Evolutionary conservation across 257 asterid species (phyloP).

Genomic region (Craterostigma plantagineum): DNA sequence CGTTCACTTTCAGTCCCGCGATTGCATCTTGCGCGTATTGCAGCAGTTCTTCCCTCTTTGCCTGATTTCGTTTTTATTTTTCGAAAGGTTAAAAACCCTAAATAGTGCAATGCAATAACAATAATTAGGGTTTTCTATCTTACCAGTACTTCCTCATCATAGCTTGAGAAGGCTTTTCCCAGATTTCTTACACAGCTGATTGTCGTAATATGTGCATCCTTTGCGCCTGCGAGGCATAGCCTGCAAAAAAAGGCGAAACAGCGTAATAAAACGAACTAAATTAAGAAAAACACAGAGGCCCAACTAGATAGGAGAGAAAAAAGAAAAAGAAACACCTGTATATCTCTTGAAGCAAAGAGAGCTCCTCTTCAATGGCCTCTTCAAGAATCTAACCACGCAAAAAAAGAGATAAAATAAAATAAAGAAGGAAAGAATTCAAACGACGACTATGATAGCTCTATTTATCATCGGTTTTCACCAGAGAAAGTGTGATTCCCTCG

Average conservation of each 20-base stretch:
- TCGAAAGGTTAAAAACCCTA: slow-evolving; percentile 8
- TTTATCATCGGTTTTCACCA: slow-evolving; percentile 38
- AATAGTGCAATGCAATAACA: slow-evolving; percentile 5
- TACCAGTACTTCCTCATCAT: slow-evolving; percentile 86
- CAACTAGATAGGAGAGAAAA: no score
- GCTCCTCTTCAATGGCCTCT: slow-evolving; percentile 73
- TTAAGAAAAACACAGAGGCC: no score
- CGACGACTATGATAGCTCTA: no score
- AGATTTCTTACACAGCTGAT: slow-evolving; percentile 38
- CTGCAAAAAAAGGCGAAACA: no score
- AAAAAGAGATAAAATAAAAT: slow-evolving; percentile 13
- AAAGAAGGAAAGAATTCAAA: slow-evolving; percentile 8
- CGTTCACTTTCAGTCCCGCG: slow-evolving; percentile 69
- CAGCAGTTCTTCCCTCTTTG: slow-evolving; percentile 78
- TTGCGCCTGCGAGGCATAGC: slow-evolving; percentile 69
- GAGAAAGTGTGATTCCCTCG: slow-evolving; percentile 66
- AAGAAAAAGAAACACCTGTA: no score
- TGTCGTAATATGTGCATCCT: slow-evolving; percentile 46
- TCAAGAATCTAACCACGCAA: slow-evolving; percentile 60
- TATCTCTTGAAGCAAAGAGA: slow-evolving; percentile 69
- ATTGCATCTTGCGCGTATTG: slow-evolving; percentile 87
- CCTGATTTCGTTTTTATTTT: slow-evolving; percentile 41
- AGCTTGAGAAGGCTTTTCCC: slow-evolving; percentile 61
- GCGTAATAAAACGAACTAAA: no score
- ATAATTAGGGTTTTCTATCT: slow-evolving; percentile 8